Base-by-base conservation (phyloP, 2,329 filamentous ascomycete genomes). In the Botryotinia convoluta region DNA sequence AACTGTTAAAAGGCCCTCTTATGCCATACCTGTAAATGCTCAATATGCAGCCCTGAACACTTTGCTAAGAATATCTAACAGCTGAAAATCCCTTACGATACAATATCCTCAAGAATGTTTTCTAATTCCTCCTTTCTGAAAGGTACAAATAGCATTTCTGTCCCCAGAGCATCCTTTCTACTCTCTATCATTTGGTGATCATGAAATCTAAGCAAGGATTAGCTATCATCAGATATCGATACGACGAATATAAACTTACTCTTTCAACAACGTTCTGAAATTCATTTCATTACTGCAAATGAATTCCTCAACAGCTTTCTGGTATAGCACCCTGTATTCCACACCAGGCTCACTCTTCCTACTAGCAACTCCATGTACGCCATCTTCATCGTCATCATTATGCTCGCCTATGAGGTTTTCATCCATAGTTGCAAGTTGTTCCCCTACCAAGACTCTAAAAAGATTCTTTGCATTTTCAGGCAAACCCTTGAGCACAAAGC, bases 151-250 rank as follows among this genome's bases (percentile, higher is more conserved):
- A 99, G 83, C 70, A 96, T 85, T 81, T 98, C 96, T 3, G 92
- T 95, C 4, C 96, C 96, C 73, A 95, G 85, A 0, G 89, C 88
- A 81, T 99, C 95, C 80, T 95, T 95, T 75, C 91, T 89, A 75
- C 93, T 97, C 72, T 93, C 93, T 76, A 99, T 92, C 90, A 99
- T 98, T 80, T 98, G 94, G 84, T 99, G 96, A 79, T 99, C 96
- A 81, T 98, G 94, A 82, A 99, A 96, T 82, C 90, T 92, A 70
- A 60, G 32, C n/a, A 26, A 73, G 71, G 12, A 60, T 72, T 54
- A 72, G 63, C 39, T 39, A 26, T 71, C 18, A n/a, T 71, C 26
- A 61, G 14, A 54, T 85, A 74, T 83, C 79, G 67, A 51, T 69
- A 42, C 51, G 42, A 6, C 22, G 10, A 70, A 62, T 68, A 63